Conservation (phyloP, 352 stramenopile genomes). For the Globisporangium echinulatum region DNA sequence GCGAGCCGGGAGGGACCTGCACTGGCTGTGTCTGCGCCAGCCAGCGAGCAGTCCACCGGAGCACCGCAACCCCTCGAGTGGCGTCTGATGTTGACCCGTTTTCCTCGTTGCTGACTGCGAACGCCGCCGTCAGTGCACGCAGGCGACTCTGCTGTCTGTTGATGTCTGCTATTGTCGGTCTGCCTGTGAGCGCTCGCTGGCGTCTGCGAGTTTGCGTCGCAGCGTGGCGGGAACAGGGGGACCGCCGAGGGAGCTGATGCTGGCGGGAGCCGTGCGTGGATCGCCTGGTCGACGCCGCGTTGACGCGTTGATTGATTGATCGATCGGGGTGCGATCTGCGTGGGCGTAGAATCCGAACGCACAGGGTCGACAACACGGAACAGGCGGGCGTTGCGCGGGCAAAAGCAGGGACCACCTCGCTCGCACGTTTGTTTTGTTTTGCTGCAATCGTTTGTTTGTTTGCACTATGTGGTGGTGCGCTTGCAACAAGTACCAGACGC, state of each 20-base stretch:
- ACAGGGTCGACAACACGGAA: neutral
- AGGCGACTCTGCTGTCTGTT: neutral
- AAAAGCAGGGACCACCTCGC: too few species aligned
- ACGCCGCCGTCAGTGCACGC: neutral
- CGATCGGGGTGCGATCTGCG: neutral
- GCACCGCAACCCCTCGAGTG: neutral
- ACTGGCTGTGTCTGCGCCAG: constrained; percentile 1
- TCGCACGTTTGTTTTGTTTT: neutral
- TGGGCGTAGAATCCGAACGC: neutral
- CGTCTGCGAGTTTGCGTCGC: neutral
- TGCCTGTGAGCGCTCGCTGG: neutral
- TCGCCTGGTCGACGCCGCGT: neutral
- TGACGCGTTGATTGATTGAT: neutral
- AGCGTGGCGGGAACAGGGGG: neutral
- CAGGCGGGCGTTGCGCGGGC: too few species aligned
- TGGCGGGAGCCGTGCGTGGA: neutral
- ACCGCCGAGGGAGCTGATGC: neutral
- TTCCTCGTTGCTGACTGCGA: neutral
- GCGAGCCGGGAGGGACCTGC: neutral
- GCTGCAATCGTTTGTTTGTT: neutral
- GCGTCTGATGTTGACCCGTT: constrained; percentile 2
- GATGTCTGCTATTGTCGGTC: neutral
- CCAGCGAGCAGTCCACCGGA: neutral
- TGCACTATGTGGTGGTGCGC: too few species aligned
- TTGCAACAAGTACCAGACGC: too few species aligned